phyloP scores from a whole-genome alignment of 768 basidiomycete species.

The Lyophyllum shimeji region DNA sequence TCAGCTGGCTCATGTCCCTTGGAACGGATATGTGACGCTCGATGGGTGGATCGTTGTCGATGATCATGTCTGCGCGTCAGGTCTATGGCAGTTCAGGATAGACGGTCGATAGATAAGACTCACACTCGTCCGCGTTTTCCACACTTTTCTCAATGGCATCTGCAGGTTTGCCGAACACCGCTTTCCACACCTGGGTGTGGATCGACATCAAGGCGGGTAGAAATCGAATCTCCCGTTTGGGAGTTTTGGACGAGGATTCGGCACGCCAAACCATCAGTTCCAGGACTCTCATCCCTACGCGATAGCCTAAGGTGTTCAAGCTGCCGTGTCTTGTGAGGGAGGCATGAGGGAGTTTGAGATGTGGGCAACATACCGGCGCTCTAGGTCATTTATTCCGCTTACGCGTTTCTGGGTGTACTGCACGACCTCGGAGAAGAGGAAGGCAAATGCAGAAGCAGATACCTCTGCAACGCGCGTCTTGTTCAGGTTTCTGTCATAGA shows the following conservation, averaged over 20 bases:
- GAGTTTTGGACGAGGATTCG: slow-evolving; percentile 80
- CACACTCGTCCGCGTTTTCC: slow-evolving; percentile 95
- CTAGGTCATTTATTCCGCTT: slow-evolving; percentile 91
- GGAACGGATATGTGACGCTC: slow-evolving; percentile 94
- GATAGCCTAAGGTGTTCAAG: slow-evolving; percentile 90
- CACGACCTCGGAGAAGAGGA: slow-evolving; percentile 91
- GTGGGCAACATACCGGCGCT: slow-evolving; percentile 67
- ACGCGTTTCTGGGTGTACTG: slow-evolving; percentile 97
- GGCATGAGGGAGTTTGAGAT: not conserved
- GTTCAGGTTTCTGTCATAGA: slow-evolving; percentile 88
- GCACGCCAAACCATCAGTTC: slow-evolving; percentile 83
- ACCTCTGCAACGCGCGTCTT: slow-evolving; percentile 87
- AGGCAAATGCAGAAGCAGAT: slow-evolving; percentile 79
- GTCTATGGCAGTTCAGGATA: slow-evolving; percentile 6
- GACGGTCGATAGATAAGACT: slow-evolving; percentile 23
- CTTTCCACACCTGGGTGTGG: slow-evolving; percentile 93
- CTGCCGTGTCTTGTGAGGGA: slow-evolving; percentile 37
- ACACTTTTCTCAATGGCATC: slow-evolving; percentile 96
- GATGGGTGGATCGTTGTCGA: slow-evolving; percentile 92
- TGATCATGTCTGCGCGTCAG: slow-evolving; percentile 81
- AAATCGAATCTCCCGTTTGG: slow-evolving; percentile 89
- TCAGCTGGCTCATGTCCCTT: slow-evolving; percentile 89
- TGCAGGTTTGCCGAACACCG: slow-evolving; percentile 90
- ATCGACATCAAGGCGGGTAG: slow-evolving; percentile 91
- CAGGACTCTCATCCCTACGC: slow-evolving; percentile 83